Conservation (phyloP, 2,329 filamentous ascomycete genomes). For the Penicillium expansum region DNA sequence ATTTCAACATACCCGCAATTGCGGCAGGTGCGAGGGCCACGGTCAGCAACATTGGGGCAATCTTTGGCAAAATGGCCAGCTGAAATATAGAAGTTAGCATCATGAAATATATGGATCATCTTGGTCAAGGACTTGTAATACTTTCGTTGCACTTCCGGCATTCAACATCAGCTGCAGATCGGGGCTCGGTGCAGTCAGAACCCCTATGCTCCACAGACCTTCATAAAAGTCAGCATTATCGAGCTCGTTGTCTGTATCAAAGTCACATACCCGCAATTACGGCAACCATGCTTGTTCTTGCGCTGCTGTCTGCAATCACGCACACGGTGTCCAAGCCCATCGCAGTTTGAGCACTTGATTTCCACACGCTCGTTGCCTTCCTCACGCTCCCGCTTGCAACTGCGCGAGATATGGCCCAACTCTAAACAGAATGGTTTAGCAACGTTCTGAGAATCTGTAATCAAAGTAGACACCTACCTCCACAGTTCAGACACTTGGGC, state of each 20-base stretch:
- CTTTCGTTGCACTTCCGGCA: slow-evolving; percentile 46
- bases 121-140: slow-evolving; percentile 14
- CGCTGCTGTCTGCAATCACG: slow-evolving; percentile 47
- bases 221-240: slow-evolving; percentile 17
- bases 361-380: slow-evolving; percentile 39
- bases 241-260: neutral
- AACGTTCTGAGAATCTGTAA: neutral
- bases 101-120: neutral
- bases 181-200: slow-evolving; percentile 49
- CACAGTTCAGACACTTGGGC: slow-evolving; percentile 52
- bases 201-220: slow-evolving; percentile 48
- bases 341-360: slow-evolving; percentile 53
- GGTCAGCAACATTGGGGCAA: slow-evolving; percentile 38
- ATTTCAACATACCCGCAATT: slow-evolving; percentile 44
- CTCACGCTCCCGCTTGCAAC: slow-evolving; percentile 49
- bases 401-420: slow-evolving; percentile 48
- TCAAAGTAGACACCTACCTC: slow-evolving; percentile 32
- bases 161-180: slow-evolving; percentile 44
- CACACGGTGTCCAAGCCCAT: slow-evolving; percentile 47
- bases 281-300: slow-evolving; percentile 45
- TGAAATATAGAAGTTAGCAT: slow-evolving; percentile 19
- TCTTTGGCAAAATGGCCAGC: slow-evolving; percentile 49
- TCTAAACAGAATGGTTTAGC: slow-evolving; percentile 30
- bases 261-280: slow-evolving; percentile 50
- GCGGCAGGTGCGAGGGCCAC: slow-evolving; percentile 38